Percentiles rank a stretch among this genome's conserved stretches.
phyloP scores from a whole-genome alignment of 2,329 filamentous ascomycete species.

The Fusarium algeriense region DNA sequence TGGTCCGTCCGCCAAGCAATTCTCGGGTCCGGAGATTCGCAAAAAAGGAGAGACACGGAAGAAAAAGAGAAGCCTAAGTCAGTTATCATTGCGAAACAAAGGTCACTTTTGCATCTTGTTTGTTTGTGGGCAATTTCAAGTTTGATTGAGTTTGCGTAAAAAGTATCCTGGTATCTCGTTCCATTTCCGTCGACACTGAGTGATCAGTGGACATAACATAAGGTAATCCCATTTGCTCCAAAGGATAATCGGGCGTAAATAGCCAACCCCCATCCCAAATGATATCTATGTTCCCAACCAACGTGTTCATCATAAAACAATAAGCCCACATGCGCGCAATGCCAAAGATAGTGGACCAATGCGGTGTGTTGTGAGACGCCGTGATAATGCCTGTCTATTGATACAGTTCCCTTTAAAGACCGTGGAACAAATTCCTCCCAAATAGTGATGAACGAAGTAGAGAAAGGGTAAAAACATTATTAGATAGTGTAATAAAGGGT shows the following conservation, averaged over 20 bases:
- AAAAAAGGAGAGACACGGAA: slow-evolving; percentile 22
- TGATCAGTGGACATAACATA: slow-evolving; percentile 45
- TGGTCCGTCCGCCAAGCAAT: slow-evolving; percentile 18
- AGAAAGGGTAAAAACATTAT: slow-evolving; percentile 31
- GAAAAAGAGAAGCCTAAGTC: not conserved
- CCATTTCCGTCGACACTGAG: slow-evolving; percentile 47
- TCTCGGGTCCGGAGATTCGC: slow-evolving; percentile 5
- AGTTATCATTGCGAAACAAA: not conserved
- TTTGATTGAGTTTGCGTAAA: slow-evolving; percentile 39
- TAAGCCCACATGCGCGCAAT: slow-evolving; percentile 18
- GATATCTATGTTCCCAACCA: slow-evolving; percentile 48
- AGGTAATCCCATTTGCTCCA: slow-evolving; percentile 40
- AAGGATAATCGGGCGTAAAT: slow-evolving; percentile 26
- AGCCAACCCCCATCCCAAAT: slow-evolving; percentile 39
- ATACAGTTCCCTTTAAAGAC: slow-evolving; percentile 46
- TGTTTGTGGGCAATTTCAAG: slow-evolving; percentile 32
- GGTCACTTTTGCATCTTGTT: slow-evolving; percentile 5
- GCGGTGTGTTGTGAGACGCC: slow-evolving; percentile 45
- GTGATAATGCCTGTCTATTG: slow-evolving; percentile 48
- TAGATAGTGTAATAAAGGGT: slow-evolving; percentile 44
- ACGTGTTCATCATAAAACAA: slow-evolving; percentile 46
- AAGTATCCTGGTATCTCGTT: slow-evolving; percentile 45
- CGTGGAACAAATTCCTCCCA: slow-evolving; percentile 42
- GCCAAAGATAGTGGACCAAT: slow-evolving; percentile 24
- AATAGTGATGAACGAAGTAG: slow-evolving; percentile 35